Base-by-base conservation (phyloP, 805 yeast species). In the Starmerella cellae region DNA sequence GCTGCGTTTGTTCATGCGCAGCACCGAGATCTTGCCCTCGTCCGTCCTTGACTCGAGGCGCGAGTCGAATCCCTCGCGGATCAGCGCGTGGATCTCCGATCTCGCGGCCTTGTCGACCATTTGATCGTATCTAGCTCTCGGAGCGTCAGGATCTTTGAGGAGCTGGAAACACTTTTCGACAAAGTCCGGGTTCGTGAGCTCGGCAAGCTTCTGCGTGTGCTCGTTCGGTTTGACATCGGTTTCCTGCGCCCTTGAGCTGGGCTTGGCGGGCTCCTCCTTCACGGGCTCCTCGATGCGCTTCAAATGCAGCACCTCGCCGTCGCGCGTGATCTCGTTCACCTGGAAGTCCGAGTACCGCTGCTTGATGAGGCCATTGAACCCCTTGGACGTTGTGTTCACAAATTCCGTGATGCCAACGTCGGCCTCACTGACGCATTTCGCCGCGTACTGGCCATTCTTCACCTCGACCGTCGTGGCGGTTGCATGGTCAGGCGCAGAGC, bases 281-380 rank as follows among this genome's bases (percentile, higher is more conserved):
- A 10, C 42, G 17, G 36, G 39, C 19, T 55, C 69, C 57, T 59
- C 61, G 59, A 49, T 62, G 63, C 52, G 65, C 9, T 63, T 58
- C 47, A 91, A 66, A 58, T 78, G 87, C 11, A 87, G 71, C 2
- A 85, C 94, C 2, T 72, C 62, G 1, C 82, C 93, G 19, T 73
- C 63, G 24, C 62, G 52, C 46, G 69, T 79, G 43, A 91, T 79
- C 60, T 91, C 99, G 60, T 85, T 83, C 35, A 91, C 99, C 57
- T 83, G 70, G 59, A 91, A 91, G 59, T 91, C 99, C 11, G 94
- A 79, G 61, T 85, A 87, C 24, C 95, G 68, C 56, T 82, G 94
- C 60, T 91, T 91, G 53, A 91, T 67, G 13, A 71, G 69, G 2
- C 97, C 98, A 16, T 60, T 59, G 49, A 91, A 83, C 3, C 95